These are phyloP conservation scores for Nepenthes alata DNA, from an alignment of 179 eudicot genomes.

Conservation along the genomic window DNA sequence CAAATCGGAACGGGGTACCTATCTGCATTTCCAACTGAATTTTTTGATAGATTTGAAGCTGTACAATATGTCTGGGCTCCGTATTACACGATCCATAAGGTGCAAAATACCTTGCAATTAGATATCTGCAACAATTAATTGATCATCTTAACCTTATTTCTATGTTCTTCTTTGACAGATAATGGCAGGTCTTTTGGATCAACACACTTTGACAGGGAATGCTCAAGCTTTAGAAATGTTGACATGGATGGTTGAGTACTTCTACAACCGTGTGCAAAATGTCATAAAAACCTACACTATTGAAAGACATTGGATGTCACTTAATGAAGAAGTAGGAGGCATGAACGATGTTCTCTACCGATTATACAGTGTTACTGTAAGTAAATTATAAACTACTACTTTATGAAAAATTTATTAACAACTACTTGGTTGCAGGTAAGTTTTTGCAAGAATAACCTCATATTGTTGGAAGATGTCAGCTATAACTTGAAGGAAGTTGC, in stretches of 20 bases:
- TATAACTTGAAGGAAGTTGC: too few relatives aligned
- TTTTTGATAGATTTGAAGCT: slow-evolving; percentile 75
- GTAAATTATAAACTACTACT: not conserved
- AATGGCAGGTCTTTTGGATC: slow-evolving; percentile 95
- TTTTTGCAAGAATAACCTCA: too few relatives aligned
- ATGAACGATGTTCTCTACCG: slow-evolving; percentile 88
- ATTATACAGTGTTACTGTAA: slow-evolving; percentile 63
- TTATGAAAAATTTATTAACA: too few relatives aligned
- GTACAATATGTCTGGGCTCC: slow-evolving; percentile 83
- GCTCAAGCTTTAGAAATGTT: slow-evolving; percentile 59
- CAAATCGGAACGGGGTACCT: slow-evolving; percentile 75
- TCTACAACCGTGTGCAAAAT: slow-evolving; percentile 68
- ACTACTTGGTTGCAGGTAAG: too few relatives aligned
- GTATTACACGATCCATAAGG: slow-evolving; percentile 98
- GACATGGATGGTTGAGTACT: slow-evolving; percentile 72
- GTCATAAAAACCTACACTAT: slow-evolving; percentile 52
- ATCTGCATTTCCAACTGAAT: slow-evolving; percentile 85
- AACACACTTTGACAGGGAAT: slow-evolving; percentile 54
- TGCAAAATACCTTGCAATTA: slow-evolving; percentile 7
- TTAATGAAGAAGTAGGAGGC: slow-evolving; percentile 95
- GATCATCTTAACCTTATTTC: not conserved
- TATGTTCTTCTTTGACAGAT: slow-evolving; percentile 28
- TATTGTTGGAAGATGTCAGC: too few relatives aligned
- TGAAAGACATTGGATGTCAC: slow-evolving; percentile 55
- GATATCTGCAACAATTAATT: not conserved